phyloP scores from a whole-genome alignment of 192 early-diverging fungal genomes.

The Linnemannia exigua region DNA sequence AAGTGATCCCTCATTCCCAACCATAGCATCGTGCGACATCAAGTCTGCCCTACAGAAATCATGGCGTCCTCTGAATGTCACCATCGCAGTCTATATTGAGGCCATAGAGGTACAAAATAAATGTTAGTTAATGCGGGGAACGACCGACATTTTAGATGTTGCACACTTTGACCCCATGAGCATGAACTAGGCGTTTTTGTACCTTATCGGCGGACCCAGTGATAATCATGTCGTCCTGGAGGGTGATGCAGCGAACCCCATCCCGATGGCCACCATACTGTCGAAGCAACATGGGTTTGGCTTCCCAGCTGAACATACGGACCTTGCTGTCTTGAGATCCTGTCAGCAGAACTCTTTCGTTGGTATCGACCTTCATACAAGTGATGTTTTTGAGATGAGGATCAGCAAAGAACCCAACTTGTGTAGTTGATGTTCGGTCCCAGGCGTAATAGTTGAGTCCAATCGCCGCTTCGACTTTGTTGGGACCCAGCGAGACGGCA shows the following conservation, averaged over 20 bases:
- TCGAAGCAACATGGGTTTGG: slow-evolving; percentile 45
- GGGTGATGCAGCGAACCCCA: slow-evolving; percentile 28
- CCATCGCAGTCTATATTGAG: slow-evolving; percentile 26
- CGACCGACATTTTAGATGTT: neutral
- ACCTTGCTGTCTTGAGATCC: slow-evolving; percentile 47
- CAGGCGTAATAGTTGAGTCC: slow-evolving; percentile 43
- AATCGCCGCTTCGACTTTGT: slow-evolving; percentile 40
- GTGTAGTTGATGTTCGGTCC: slow-evolving; percentile 27
- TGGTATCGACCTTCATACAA: slow-evolving; percentile 39
- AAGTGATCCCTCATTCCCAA: neutral
- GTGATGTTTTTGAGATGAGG: slow-evolving; percentile 29
- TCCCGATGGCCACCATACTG: slow-evolving; percentile 46
- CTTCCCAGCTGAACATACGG: slow-evolving; percentile 41
- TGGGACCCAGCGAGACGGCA: slow-evolving; percentile 23
- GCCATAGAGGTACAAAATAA: neutral
- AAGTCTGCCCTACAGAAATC: slow-evolving; percentile 15
- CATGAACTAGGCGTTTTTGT: neutral
- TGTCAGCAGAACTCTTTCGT: slow-evolving; percentile 31
- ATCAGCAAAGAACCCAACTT: slow-evolving; percentile 22
- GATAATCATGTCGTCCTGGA: slow-evolving; percentile 47
- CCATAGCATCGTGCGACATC: neutral
- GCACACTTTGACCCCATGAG: no score
- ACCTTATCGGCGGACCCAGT: slow-evolving; percentile 50
- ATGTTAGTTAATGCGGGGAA: neutral
- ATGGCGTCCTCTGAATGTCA: slow-evolving; percentile 37